Percentiles rank a stretch among this genome's conserved stretches.
These are phyloP conservation scores for Botrytis elliptica DNA, from an alignment of 2,329 filamentous ascomycete genomes.

Conservation along the genomic window DNA sequence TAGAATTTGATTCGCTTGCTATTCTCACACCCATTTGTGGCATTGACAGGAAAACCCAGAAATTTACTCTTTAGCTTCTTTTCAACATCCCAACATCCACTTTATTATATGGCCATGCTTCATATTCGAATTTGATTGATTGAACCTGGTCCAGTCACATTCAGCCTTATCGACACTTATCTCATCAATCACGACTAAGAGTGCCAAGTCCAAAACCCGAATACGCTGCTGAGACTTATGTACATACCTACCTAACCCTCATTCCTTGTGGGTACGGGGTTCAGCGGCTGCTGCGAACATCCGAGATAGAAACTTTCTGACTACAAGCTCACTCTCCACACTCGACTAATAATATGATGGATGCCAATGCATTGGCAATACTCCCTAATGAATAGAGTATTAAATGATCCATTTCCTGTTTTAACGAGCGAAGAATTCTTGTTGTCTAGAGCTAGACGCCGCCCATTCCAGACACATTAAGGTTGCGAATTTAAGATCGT, in stretches of 20 bases:
- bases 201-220: not conserved
- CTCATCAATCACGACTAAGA: not conserved
- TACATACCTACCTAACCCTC: not conserved
- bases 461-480: not conserved
- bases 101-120: not conserved
- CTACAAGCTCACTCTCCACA: not conserved
- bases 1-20: not conserved
- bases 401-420: not conserved
- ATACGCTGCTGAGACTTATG: not conserved
- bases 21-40: not conserved
- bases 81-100: not conserved
- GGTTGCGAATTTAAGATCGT: not conserved
- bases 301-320: slow-evolving; percentile 1
- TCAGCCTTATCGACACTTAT: not conserved
- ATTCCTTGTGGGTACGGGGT: not conserved
- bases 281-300: not conserved
- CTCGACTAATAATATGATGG: not conserved
- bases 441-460: not conserved
- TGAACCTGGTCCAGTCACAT: not conserved
- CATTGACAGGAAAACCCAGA: not conserved
- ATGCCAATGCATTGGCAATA: not conserved
- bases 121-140: not conserved
- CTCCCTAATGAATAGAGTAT: not conserved
- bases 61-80: not conserved
- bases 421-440: not conserved